Evolutionary conservation across 116 monocot species (phyloP), one percentile per base, ranked within the genome.

Genomic region (Thalassia testudinum): DNA sequence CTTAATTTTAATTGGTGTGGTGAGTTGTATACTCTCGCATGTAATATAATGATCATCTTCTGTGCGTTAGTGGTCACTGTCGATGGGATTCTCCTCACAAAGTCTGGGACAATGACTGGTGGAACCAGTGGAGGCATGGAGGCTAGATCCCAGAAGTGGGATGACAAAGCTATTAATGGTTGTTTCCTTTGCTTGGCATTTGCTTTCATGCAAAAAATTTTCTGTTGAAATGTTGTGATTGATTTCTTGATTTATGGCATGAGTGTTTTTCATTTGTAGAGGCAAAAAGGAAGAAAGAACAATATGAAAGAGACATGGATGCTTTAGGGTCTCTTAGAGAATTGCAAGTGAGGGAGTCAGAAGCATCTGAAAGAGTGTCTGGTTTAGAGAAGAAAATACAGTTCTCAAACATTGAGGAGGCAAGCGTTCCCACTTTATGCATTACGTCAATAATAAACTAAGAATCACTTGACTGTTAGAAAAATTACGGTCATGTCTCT

Each of bases 141-240:
- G 70, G 89, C 89, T 48, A 97, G 76, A 64, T 97, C 95, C 52
- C 88, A 97, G 42, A 97, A 97, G 54, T 97, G 95, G 95, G 95
- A 97, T 62, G 76, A 79, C 38, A 82, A 65, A 51, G 72, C 54
- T 60, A 88, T 97, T 65, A 74, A 85, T 56, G 72, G 95, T 97
- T 70, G 58, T 53, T 44, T 50, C 13, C 27, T 43, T 17, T 25
- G 6, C 27, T 16, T 52, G 2, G 26, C 24, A 40, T 66, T 49
- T 37, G 30, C 40, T 15, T 40, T 42, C n/a, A 57, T 20, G 25
- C 26, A 47, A n/a, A n/a, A n/a, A n/a, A n/a, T n/a, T n/a, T 28
- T 56, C n/a, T n/a, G n/a, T n/a, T n/a, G n/a, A n/a, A n/a, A n/a
- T n/a, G n/a, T 42, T 12, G 14, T 47, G 0, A 18, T 6, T 47